Base-by-base conservation (phyloP, 1,139 yeast genomes). In the Diutina pseudorugosa region DNA sequence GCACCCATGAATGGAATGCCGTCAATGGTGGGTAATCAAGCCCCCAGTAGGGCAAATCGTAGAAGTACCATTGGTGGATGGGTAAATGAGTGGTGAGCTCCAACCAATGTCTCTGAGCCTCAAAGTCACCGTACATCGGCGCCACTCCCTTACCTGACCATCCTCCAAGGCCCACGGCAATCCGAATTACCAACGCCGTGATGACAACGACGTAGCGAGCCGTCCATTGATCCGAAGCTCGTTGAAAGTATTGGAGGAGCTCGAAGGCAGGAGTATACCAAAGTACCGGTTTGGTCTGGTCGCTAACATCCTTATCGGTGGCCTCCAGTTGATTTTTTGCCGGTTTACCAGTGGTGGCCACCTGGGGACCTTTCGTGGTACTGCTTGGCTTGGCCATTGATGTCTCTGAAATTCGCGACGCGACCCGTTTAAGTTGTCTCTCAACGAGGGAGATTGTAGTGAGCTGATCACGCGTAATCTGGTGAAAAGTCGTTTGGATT, bases 61-160 rank as follows among this genome's bases (percentile, higher is more conserved):
- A 89, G 68, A 77, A 86, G 64, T 93, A 93, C 98, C 98, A 94
- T 57, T 85, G 62, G 1, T 71, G 67, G 2, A 88, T 67, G 0
- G 96, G 95, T 52, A 91, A 65, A 58, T 83, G 80, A 47, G 75
- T 80, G 0, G 98, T 91, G 54, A 93, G 72, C 65, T 94, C 98
- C 80, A 93, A 78, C 98, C 98, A 93, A 65, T 93, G 98, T 58
- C 98, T 76, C 65, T 94, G 98, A 0, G 98, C 98, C 66, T 94
- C 99, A 63, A 93, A 93, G 65, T 93, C 98, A 3, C 98, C 98
- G 70, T 73, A 82, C 79, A 88, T 79, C 7, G 98, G 98, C 14
- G 84, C 80, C 3, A 73, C 70, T 9, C 72, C 69, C 57, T 68
- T 65, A 0, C 95, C 98, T 51, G 95, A 89, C 63, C 81, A 91